These are phyloP conservation scores for Tricholoma bakamatsutake DNA, from an alignment of 768 basidiomycete genomes.

Conservation along the genomic window DNA sequence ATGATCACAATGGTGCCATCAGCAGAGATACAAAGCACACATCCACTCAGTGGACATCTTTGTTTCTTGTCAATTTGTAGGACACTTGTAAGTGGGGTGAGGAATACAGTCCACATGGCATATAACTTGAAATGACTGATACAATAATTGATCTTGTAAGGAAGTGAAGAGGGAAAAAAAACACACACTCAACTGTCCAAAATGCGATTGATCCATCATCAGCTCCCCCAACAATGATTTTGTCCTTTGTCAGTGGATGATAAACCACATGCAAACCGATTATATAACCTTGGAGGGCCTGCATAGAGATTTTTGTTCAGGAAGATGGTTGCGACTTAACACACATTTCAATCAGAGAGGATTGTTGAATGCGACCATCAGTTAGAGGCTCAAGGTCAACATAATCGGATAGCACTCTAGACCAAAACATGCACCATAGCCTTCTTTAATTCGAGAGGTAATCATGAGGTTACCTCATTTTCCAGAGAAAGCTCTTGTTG, in stretches of 20 bases:
- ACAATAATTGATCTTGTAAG: background rate
- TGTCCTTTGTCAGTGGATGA: conserved; percentile 55
- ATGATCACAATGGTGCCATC: conserved; percentile 87
- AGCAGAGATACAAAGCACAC: conserved; percentile 62
- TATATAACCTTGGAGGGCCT: conserved; percentile 42
- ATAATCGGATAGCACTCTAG: background rate
- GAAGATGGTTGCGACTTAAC: conserved; percentile 14
- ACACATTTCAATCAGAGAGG: conserved; percentile 37
- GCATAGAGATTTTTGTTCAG: conserved; percentile 36
- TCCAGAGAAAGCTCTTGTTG: background rate
- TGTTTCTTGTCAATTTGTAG: conserved; percentile 48
- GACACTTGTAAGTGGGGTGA: conserved; percentile 53
- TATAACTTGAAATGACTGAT: conserved; percentile 57
- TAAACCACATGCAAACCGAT: conserved; percentile 47
- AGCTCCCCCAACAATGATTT: conserved; percentile 64
- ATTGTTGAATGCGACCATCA: conserved; percentile 46
- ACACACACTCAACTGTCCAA: conserved; percentile 60
- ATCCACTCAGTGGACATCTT: conserved; percentile 56
- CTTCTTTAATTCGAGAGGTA: conserved; percentile 58
- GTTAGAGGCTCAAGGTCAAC: conserved; percentile 25
- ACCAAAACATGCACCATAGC: conserved; percentile 44
- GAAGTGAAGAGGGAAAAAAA: background rate
- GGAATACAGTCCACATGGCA: conserved; percentile 72
- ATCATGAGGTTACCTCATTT: conserved; percentile 29
- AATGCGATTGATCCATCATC: conserved; percentile 75